phyloP scores from a whole-genome alignment of 768 basidiomycete genomes.

The Sporobolomyces phaffii region DNA sequence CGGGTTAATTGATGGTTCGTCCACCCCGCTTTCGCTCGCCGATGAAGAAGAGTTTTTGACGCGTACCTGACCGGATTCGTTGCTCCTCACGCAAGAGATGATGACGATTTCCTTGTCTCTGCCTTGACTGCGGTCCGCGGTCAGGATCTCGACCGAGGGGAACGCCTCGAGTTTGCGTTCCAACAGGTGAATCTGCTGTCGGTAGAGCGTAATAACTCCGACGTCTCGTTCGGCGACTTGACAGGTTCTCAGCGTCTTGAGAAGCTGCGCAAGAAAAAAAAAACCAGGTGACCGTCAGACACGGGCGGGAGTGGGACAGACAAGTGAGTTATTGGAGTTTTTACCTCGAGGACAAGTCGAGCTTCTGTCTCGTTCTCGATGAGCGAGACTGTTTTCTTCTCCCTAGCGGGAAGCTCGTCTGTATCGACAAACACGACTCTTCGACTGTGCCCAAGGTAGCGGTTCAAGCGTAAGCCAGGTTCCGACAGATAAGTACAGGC shows the following conservation, averaged over 20 bases:
- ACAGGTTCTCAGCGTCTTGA: slow-evolving; percentile 58
- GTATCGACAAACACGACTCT: slow-evolving; percentile 94
- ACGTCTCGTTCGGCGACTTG: slow-evolving; percentile 68
- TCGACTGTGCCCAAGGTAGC: slow-evolving; percentile 52
- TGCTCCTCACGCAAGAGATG: slow-evolving; percentile 85
- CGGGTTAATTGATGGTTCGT: too few species aligned
- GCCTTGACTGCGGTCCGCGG: slow-evolving; percentile 40
- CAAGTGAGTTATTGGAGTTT: too few species aligned
- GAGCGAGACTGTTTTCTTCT: slow-evolving; percentile 76
- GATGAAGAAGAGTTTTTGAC: too few species aligned
- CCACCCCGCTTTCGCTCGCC: too few species aligned
- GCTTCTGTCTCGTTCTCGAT: slow-evolving; percentile 86
- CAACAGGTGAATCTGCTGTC: slow-evolving; percentile 90
- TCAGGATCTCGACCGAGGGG: slow-evolving; percentile 51
- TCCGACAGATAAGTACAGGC: too few species aligned
- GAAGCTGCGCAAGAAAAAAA: slow-evolving; percentile 52
- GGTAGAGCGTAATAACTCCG: slow-evolving; percentile 83
- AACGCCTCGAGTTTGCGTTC: slow-evolving; percentile 57
- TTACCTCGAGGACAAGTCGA: slow-evolving; percentile 48
- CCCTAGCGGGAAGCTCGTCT: slow-evolving; percentile 67
- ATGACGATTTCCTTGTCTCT: slow-evolving; percentile 87
- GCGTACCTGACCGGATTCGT: slow-evolving; percentile 66
- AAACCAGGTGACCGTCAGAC: too few species aligned
- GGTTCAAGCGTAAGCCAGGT: neutral
- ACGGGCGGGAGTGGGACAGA: too few species aligned